Conservation (phyloP, 1,284 basidiomycete species). For the Puccinia sorghi region DNA sequence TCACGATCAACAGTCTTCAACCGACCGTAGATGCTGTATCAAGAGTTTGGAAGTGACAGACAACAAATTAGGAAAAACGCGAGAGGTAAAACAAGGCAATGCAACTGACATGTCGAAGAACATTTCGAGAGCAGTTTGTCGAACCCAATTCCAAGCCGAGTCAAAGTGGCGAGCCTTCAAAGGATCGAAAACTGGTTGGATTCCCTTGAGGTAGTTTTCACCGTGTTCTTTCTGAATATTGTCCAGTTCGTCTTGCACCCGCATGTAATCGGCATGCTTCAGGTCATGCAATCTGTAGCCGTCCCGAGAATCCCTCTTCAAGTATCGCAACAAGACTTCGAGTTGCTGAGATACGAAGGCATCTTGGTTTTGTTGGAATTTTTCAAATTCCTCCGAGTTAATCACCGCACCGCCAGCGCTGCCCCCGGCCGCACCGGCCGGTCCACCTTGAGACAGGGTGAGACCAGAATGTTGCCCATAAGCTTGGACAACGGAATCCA, state of each 20-base stretch:
- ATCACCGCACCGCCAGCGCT: slow-evolving; percentile 63
- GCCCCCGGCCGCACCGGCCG: slow-evolving; percentile 63
- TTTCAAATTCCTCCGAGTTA: slow-evolving; percentile 96
- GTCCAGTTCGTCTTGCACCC: slow-evolving; percentile 83
- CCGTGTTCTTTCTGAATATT: slow-evolving; percentile 85
- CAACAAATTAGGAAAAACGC: slow-evolving; percentile 68
- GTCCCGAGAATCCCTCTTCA: slow-evolving; percentile 85
- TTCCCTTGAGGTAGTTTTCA: slow-evolving; percentile 88
- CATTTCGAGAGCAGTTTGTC: slow-evolving; percentile 58
- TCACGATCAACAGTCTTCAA: slow-evolving; percentile 80
- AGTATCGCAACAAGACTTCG: slow-evolving; percentile 93
- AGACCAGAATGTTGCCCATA: slow-evolving; percentile 89
- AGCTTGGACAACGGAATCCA: slow-evolving; percentile 77
- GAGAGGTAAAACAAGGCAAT: slow-evolving; percentile 55
- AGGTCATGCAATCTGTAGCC: slow-evolving; percentile 85
- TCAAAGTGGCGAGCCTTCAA: slow-evolving; percentile 97
- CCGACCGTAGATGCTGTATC: slow-evolving; percentile 68
- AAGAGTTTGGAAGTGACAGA: background rate
- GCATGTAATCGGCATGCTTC: slow-evolving; percentile 72
- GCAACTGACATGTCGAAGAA: slow-evolving; percentile 45
- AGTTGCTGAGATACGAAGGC: slow-evolving; percentile 89
- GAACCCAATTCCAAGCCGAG: slow-evolving; percentile 98
- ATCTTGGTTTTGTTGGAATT: slow-evolving; percentile 91
- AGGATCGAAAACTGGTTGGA: slow-evolving; percentile 88
- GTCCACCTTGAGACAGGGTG: slow-evolving; percentile 70